A percentile compares a stretch with the other conserved stretches of the same genome.
phyloP scores from a whole-genome alignment of 495 filamentous ascomycete genomes.

The Parathielavia appendiculata region DNA sequence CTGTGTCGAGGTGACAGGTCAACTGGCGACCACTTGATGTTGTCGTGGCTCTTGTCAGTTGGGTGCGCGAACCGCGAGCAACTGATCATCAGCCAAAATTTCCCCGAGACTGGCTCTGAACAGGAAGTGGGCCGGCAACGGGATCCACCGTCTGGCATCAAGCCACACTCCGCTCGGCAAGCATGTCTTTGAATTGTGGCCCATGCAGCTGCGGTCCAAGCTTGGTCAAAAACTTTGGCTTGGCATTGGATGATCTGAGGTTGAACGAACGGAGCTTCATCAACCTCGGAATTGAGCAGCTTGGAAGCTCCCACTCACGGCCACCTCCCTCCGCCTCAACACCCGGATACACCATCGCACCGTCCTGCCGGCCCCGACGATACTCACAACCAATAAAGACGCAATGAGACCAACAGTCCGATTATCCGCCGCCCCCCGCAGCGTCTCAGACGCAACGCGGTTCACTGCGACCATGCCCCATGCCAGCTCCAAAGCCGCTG shows the following conservation, averaged over 20 bases:
- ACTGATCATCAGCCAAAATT: constrained; percentile 21
- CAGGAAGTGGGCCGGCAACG: constrained; percentile 1
- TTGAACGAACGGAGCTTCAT: constrained; percentile 18
- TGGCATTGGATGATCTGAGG: constrained; percentile 28
- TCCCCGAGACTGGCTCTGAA: constrained; percentile 2
- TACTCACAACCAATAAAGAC: not conserved
- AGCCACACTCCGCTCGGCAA: constrained; percentile 3
- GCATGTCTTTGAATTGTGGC: constrained; percentile 2
- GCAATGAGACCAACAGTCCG: constrained; percentile 15
- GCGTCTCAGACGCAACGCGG: constrained; percentile 86
- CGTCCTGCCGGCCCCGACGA: not conserved
- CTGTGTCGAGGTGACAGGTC: not conserved
- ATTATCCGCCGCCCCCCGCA: constrained; percentile 62
- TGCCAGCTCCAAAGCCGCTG: constrained; percentile 62
- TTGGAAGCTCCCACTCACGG: constrained; percentile 16
- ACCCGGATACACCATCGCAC: not conserved
- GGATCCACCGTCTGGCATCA: not conserved
- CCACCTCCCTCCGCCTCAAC: not conserved
- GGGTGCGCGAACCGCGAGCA: not conserved
- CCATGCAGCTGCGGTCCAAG: not conserved
- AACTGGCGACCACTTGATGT: constrained; percentile 12
- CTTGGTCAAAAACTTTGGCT: constrained; percentile 24
- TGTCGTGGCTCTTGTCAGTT: not conserved
- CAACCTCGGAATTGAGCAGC: not conserved
- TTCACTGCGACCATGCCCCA: constrained; percentile 92